Evolutionary conservation across 2,329 filamentous ascomycete genomes (phyloP), one percentile per base, ranked within the genome.

Genomic region (Chalara sp.): DNA sequence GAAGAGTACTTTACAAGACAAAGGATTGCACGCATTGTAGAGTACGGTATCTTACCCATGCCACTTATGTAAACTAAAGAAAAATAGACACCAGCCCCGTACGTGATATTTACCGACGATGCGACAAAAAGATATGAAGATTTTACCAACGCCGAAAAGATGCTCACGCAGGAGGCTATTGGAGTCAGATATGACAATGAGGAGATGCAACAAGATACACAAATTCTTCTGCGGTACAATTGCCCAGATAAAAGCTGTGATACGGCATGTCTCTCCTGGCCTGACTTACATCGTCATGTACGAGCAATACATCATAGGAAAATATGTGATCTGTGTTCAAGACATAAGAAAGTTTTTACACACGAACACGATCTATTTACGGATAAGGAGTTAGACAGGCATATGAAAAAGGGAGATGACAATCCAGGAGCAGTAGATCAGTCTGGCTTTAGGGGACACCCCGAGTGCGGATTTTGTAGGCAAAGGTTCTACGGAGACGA

Each of bases 341-440:
- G 90, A 53, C 91, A 96, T 73, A 99, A 99, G 71, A 96, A 96
- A 65, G 90, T 96, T 33, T 99, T 99, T 62, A 96, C 93, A 1
- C 93, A 99, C 70, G 93, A 99, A 69, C 93, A 99, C 66, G 89
- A 95, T 56, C 77, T 99, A 1, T 97, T 96, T 67, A 86, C 87
- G 1, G 79, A 83, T 55, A 80, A 84, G 56, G 89, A 92, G 59
- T 75, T 97, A 46, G 83, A 87, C 59, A 87, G 82, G 62, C 93
- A 99, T 67, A 95, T 97, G 78, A 87, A 82, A 55, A 83, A 86
- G 56, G 93, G 93, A 52, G 93, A 99, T 63, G 89, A 97, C 66
- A 86, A 86, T 57, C 91, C 92, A 4, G 92, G 93, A 33, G 86
- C 91, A 0, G 75, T 87, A 37, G 89, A 96, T 61, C 93, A 97